Percentiles rank a stretch among this genome's conserved stretches.
Conservation (phyloP, 2,329 filamentous ascomycete species). For the Tolypocladium tropicale region DNA sequence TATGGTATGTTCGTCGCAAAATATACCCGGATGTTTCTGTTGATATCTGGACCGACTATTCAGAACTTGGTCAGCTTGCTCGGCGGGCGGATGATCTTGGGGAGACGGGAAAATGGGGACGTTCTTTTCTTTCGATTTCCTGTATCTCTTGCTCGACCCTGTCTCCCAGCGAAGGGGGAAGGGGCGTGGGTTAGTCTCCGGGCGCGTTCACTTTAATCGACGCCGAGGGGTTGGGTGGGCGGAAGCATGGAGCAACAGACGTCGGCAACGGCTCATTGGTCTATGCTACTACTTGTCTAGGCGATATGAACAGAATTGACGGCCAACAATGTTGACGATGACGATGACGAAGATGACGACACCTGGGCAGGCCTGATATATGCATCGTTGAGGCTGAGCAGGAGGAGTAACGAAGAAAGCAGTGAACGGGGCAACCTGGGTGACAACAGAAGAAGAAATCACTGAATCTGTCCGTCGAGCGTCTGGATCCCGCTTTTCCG, state of each 20-base stretch:
- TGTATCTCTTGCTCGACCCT: background rate
- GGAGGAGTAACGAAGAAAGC: background rate
- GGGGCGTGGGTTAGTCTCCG: no score
- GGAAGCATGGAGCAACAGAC: background rate
- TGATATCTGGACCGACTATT: conserved; percentile 7
- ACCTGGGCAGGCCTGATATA: background rate
- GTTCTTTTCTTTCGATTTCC: conserved; percentile 3
- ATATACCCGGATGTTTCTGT: conserved; percentile 12
- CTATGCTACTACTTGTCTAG: conserved; percentile 5
- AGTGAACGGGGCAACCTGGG: background rate
- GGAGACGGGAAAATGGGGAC: background rate
- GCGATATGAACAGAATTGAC: conserved; percentile 3
- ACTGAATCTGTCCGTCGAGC: background rate
- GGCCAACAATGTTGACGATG: conserved; percentile 6
- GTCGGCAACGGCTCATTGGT: conserved; percentile 1
- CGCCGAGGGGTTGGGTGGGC: background rate
- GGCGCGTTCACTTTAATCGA: conserved; percentile 1
- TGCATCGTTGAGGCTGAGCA: background rate
- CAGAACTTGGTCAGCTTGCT: conserved; percentile 1
- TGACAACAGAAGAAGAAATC: conserved; percentile 5
- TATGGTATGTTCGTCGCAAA: conserved; percentile 4
- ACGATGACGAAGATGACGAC: conserved; percentile 7
- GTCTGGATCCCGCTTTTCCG: background rate
- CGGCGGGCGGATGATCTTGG: background rate
- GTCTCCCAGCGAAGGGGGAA: background rate